Conservation (phyloP, 257 asterid genomes). For the Petunia axillaris region DNA sequence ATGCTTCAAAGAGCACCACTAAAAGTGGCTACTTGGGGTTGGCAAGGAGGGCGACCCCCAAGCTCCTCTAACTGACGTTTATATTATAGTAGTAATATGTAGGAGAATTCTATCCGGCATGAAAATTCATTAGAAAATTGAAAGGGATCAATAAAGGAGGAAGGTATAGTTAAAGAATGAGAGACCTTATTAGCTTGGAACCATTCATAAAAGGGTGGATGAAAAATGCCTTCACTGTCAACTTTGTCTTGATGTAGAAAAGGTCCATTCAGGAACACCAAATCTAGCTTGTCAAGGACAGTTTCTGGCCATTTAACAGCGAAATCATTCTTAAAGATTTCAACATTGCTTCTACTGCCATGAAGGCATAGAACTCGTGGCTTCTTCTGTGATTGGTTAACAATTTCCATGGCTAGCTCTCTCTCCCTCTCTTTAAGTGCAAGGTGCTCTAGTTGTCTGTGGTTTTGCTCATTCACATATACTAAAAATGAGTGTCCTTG, state of each 20-base stretch:
- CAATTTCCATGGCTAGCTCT: neutral
- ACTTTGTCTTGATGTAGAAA: constrained; percentile 32
- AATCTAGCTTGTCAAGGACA: constrained; percentile 33
- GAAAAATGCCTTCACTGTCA: constrained; percentile 33
- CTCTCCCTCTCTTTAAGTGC: too few relatives aligned
- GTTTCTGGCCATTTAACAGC: constrained; percentile 36
- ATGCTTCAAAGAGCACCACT: too few relatives aligned
- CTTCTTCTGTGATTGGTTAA: constrained; percentile 24
- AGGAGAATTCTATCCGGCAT: too few relatives aligned
- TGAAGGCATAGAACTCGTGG: constrained; percentile 44
- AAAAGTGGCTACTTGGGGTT: too few relatives aligned
- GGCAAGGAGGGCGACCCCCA: too few relatives aligned
- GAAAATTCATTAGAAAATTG: too few relatives aligned
- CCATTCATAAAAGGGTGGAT: constrained; percentile 47
- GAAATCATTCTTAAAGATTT: constrained; percentile 37
- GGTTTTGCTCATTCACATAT: too few relatives aligned
- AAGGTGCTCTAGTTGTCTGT: neutral
- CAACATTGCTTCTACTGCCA: constrained; percentile 37
- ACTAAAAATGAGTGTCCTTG: too few relatives aligned
- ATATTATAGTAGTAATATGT: too few relatives aligned
- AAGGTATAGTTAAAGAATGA: neutral
- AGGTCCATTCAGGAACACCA: constrained; percentile 43
- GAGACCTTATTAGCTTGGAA: constrained; percentile 34
- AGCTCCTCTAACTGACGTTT: too few relatives aligned
- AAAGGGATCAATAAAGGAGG: too few relatives aligned